These are phyloP conservation scores for Lolium perenne DNA, from an alignment of 176 grass and related monocot genomes.

Conservation along the genomic window DNA sequence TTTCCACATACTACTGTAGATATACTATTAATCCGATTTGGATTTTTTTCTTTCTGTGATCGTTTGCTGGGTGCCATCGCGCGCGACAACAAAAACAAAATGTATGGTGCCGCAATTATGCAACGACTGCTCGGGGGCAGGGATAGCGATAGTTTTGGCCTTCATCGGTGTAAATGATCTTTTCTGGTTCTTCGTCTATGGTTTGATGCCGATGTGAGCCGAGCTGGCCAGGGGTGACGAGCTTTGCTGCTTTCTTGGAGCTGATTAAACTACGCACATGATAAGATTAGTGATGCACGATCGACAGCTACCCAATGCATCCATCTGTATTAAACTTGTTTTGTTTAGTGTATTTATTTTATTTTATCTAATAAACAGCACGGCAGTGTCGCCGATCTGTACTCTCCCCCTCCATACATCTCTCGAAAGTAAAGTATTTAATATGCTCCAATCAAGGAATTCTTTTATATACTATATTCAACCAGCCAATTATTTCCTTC, in stretches of 20 bases:
- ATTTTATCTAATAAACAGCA: slow-evolving; percentile 7
- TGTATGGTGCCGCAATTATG: background rate
- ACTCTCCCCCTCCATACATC: background rate
- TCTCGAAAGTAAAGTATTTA: background rate
- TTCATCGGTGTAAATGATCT: background rate
- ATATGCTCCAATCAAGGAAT: background rate
- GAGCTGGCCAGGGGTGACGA: slow-evolving; percentile 10
- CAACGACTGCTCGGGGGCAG: background rate
- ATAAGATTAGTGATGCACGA: slow-evolving; percentile 44
- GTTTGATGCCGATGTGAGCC: slow-evolving; percentile 50
- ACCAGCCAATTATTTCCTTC: background rate
- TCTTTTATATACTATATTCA: background rate
- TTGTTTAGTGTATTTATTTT: background rate
- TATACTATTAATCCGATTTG: too few relatives aligned
- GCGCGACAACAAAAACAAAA: too few relatives aligned
- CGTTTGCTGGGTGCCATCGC: too few relatives aligned
- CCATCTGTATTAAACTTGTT: slow-evolving; percentile 12
- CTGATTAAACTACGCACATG: slow-evolving; percentile 28
- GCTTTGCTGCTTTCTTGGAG: background rate
- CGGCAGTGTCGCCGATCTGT: slow-evolving; percentile 26
- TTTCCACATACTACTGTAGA: background rate
- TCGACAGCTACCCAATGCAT: slow-evolving; percentile 37
- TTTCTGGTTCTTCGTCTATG: background rate
- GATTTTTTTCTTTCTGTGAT: too few relatives aligned
- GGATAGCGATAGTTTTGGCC: slow-evolving; percentile 49